Evolutionary conservation across 306 rosid genomes (phyloP), one percentile per base, ranked within the genome.

Genomic region (Abrus pulchellus): DNA sequence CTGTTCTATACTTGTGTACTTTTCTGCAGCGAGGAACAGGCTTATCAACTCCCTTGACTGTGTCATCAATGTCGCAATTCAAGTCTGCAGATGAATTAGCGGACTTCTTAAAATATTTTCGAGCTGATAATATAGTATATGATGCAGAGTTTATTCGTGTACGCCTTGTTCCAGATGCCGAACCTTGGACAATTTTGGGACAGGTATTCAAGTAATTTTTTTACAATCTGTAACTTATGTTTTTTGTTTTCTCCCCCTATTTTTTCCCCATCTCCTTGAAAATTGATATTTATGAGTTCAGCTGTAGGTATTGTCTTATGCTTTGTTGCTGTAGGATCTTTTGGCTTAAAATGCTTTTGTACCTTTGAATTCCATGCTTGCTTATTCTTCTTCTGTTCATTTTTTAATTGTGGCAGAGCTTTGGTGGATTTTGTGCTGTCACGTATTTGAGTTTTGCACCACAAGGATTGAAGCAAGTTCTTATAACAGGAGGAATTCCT

Each of bases 361-460:
- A 44, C 38, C 84, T 75, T 62, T 73, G 59, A 80, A 67, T 49
- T 67, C 41, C 64, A 27, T 76, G 80, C 30, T 77, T 72, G 20
- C 74, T 86, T 79, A 72, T 57, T 75, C 60, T 36, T 74, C 29
- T 79, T 50, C 29, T 56, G 14, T 68, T 74, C 9, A 43, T 70
- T 30, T 68, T 76, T 12, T 52, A 11, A 59, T 61, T 65, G 74
- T 70, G 86, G 85, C 85, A 91, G 97, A 93, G 97, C 88, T 95
- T 59, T 72, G 97, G 97, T 83, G 99, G 99, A 40, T 95, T 91
- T 87, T 95, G 99, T 87, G 92, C 91, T 2, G 91, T 93, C 80
- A 95, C 98, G 4, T 95, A 93, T 91, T 85, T 95, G 87, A 93
- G 99, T 85, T 91, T 95, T 76, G 99, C 99, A 44, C 93, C 92